These are phyloP conservation scores for Hymenoscyphus infarciens DNA, from an alignment of 2,329 filamentous ascomycete species.

Conservation along the genomic window DNA sequence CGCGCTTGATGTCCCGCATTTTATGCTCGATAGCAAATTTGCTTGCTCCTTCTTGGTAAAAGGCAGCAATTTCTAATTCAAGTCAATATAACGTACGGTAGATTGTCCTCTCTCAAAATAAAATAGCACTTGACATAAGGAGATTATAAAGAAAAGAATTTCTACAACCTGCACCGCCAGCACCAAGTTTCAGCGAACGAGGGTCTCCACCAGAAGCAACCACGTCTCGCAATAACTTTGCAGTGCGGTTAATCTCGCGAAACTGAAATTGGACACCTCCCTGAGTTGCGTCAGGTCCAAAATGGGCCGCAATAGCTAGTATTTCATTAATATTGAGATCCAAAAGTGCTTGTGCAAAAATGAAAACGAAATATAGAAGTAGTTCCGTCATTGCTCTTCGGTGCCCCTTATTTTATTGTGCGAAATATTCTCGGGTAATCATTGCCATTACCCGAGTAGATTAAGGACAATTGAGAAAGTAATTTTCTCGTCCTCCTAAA, in stretches of 20 bases:
- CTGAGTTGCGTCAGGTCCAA: conserved; percentile 52
- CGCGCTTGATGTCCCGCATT: conserved; percentile 32
- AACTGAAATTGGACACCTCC: conserved; percentile 61
- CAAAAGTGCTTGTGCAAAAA: not conserved
- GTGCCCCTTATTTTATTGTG: too few species aligned
- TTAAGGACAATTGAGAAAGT: too few species aligned
- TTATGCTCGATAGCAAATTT: conserved; percentile 28
- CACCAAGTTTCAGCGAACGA: conserved; percentile 22
- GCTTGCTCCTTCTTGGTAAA: conserved; percentile 24
- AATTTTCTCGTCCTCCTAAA: too few species aligned
- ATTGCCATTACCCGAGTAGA: too few species aligned
- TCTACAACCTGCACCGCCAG: not conserved
- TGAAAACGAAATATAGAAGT: not conserved
- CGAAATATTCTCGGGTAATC: too few species aligned
- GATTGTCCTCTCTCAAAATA: conserved; percentile 9
- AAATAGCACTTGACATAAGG: conserved; percentile 8
- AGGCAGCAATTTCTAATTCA: conserved; percentile 23
- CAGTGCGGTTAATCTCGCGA: conserved; percentile 51
- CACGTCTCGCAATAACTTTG: conserved; percentile 45
- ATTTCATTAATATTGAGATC: conserved; percentile 13
- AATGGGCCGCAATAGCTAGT: conserved; percentile 56
- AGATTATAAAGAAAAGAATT: not conserved
- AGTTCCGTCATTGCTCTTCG: too few species aligned
- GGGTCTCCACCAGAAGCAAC: conserved; percentile 46
- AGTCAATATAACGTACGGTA: conserved; percentile 19